Conservation (phyloP, 2,329 filamentous ascomycete species). For the Fusarium napiforme region DNA sequence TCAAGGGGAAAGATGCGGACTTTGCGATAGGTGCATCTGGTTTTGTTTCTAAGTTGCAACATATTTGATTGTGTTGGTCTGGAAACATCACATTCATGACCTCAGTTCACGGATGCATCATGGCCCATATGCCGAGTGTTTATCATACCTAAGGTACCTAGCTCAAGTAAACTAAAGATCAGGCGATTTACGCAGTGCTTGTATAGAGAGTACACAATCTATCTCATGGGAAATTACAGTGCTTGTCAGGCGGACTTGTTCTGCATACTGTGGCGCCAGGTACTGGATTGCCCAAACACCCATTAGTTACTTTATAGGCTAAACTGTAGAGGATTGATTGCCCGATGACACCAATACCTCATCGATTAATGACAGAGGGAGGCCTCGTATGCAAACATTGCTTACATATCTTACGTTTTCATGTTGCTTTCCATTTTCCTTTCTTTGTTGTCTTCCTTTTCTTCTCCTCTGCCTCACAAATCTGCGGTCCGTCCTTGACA, state of each 20-base stretch:
- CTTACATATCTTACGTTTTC: neutral
- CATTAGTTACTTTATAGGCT: neutral
- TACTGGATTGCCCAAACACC: neutral
- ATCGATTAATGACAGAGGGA: neutral
- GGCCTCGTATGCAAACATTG: conserved; percentile 12
- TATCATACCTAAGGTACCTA: neutral
- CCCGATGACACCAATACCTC: neutral
- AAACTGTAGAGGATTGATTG: neutral
- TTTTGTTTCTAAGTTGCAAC: neutral
- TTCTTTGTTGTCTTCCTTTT: neutral
- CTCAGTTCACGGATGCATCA: neutral
- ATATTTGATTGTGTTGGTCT: neutral
- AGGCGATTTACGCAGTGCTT: neutral
- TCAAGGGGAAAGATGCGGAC: neutral
- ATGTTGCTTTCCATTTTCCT: neutral
- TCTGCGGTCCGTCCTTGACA: conserved; percentile 15
- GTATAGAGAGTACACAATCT: neutral
- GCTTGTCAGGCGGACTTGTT: neutral
- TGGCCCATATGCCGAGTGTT: neutral
- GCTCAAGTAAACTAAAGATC: neutral
- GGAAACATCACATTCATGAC: neutral
- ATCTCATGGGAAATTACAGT: neutral
- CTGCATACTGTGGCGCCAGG: neutral
- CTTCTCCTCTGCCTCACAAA: conserved; percentile 1
- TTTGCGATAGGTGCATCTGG: neutral